These are phyloP conservation scores for Colletotrichum somersetense DNA, from an alignment of 2,329 filamentous ascomycete species.

Conservation along the genomic window DNA sequence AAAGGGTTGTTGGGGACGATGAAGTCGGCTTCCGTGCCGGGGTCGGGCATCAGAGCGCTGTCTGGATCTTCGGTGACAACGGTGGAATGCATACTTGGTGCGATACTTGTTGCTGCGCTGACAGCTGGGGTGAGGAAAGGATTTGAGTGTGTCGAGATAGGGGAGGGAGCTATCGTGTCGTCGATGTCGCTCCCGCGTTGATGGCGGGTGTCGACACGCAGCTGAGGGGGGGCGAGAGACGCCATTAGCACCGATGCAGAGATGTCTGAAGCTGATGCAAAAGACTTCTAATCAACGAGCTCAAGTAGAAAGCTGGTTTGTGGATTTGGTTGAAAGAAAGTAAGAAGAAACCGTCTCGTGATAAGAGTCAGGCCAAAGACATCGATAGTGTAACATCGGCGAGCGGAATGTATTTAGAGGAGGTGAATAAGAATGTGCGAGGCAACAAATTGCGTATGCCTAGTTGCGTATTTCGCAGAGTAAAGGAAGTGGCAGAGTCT, in stretches of 20 bases:
- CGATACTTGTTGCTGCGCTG: constrained; percentile 27
- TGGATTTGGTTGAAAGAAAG: background rate
- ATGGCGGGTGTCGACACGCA: constrained; percentile 39
- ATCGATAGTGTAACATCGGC: background rate
- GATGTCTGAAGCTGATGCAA: background rate
- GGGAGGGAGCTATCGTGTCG: constrained; percentile 40
- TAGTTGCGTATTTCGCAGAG: background rate
- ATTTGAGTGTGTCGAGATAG: constrained; percentile 44
- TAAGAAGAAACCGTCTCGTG: background rate
- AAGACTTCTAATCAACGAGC: constrained; percentile 19
- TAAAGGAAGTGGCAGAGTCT: constrained; percentile 23
- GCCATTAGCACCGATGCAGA: constrained; percentile 38
- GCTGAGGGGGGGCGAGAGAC: constrained; percentile 40
- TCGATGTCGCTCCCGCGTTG: constrained; percentile 35
- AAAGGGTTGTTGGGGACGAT: constrained; percentile 80
- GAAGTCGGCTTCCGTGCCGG: constrained; percentile 78
- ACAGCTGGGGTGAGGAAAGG: constrained; percentile 46
- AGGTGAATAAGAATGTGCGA: constrained; percentile 3
- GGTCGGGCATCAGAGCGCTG: constrained; percentile 74
- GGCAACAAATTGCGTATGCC: constrained; percentile 10
- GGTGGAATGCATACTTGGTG: constrained; percentile 41
- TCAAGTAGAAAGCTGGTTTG: background rate
- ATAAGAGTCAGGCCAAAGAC: background rate
- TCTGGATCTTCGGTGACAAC: constrained; percentile 49
- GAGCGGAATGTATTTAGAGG: constrained; percentile 31